Percentiles rank a stretch among this genome's conserved stretches.
These are phyloP conservation scores for Carex myosuroides DNA, from an alignment of 176 grass and related monocot genomes.

Conservation along the genomic window DNA sequence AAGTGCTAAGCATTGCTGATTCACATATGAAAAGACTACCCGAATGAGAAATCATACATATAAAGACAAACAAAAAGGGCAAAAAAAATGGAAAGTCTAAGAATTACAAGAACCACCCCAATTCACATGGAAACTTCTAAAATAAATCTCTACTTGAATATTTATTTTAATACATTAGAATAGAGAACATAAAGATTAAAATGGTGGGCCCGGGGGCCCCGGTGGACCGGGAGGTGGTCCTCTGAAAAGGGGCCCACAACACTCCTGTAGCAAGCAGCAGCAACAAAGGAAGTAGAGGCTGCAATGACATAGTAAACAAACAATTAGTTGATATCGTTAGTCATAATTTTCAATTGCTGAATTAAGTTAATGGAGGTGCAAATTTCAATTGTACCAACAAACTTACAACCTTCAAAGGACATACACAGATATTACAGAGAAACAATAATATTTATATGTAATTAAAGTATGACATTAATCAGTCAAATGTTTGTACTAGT, in stretches of 20 bases:
- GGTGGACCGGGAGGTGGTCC: conserved; percentile 15
- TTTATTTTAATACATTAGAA: neutral
- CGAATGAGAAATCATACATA: neutral
- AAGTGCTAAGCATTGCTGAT: neutral
- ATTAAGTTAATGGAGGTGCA: neutral
- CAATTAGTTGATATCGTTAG: neutral
- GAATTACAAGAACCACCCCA: neutral
- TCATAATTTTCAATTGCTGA: neutral
- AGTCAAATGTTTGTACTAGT: neutral
- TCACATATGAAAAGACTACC: neutral
- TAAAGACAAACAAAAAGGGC: neutral
- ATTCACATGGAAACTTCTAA: neutral
- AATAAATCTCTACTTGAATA: neutral
- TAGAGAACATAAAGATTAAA: neutral
- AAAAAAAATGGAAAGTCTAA: neutral
- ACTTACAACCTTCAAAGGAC: neutral
- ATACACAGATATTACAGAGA: neutral
- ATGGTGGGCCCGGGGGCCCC: conserved; percentile 28
- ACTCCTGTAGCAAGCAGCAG: conserved; percentile 43
- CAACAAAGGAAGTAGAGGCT: conserved; percentile 46
- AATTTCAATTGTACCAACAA: neutral
- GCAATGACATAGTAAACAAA: conserved; percentile 2
- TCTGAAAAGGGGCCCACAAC: conserved; percentile 24
- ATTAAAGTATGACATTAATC: neutral
- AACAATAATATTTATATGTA: too few species aligned